Conservation (phyloP, 1,139 yeast species). For the Saccharomyces hybrid region DNA sequence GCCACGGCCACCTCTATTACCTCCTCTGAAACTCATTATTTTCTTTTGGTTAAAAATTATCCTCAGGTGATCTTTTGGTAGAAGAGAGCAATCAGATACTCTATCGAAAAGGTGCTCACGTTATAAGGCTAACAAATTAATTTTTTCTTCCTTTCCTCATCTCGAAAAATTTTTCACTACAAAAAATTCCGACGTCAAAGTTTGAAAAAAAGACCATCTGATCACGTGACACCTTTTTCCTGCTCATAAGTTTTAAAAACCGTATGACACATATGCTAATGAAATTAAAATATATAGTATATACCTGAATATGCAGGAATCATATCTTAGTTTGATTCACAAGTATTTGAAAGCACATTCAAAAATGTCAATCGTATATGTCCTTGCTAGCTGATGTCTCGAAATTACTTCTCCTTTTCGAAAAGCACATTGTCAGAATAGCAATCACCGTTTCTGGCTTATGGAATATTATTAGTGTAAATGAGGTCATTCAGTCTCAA, state of each 20-base stretch:
- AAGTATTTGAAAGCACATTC: neutral
- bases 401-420: too few relatives aligned
- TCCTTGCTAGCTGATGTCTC: neutral
- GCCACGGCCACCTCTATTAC: conserved; percentile 30
- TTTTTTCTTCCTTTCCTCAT: conserved; percentile 5
- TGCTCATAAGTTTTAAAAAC: neutral
- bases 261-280: neutral
- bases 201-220: neutral
- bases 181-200: conserved; percentile 1
- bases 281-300: neutral
- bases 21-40: conserved; percentile 23
- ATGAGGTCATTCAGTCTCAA: neutral
- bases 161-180: conserved; percentile 8
- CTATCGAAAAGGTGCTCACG: neutral
- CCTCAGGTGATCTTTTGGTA: neutral
- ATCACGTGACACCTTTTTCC: conserved; percentile 1
- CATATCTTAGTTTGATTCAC: neutral
- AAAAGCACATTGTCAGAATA: neutral
- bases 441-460: neutral
- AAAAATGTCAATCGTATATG: neutral
- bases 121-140: neutral
- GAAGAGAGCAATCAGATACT: neutral
- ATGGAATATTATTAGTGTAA: neutral
- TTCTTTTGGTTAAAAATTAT: neutral
- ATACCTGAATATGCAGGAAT: neutral